Percentiles rank a stretch among this genome's conserved stretches.
These are phyloP conservation scores for Yarrowia yakushimensis DNA, from an alignment of 805 yeast species.

Conservation along the genomic window DNA sequence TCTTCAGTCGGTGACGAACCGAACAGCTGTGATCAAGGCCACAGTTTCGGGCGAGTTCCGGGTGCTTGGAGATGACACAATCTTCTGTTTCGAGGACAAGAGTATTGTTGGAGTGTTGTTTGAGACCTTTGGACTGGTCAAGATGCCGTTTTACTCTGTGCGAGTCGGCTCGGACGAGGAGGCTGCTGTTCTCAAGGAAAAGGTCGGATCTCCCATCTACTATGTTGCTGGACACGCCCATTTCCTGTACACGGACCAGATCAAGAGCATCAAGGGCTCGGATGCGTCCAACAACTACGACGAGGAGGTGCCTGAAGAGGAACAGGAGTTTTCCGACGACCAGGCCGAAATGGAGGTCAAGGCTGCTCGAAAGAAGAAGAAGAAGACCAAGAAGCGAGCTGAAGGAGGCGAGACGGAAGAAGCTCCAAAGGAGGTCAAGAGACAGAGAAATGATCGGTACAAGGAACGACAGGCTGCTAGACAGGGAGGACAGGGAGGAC, in stretches of 20 bases:
- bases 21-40: constrained; percentile 69
- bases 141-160: constrained; percentile 76
- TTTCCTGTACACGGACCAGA: constrained; percentile 69
- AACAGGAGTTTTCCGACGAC: constrained; percentile 93
- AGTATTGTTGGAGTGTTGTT: constrained; percentile 69
- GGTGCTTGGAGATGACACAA: constrained; percentile 68
- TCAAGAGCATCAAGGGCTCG: constrained; percentile 72
- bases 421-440: background rate
- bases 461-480: background rate
- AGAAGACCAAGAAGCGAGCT: constrained; percentile 43
- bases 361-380: constrained; percentile 58
- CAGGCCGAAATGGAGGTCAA: constrained; percentile 77
- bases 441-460: background rate
- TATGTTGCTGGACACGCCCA: constrained; percentile 80
- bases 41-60: constrained; percentile 76
- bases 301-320: constrained; percentile 89
- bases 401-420: constrained; percentile 26
- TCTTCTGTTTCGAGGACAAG: constrained; percentile 72
- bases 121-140: constrained; percentile 87
- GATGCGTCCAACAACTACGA: constrained; percentile 95
- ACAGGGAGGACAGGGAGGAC: background rate
- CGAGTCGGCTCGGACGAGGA: constrained; percentile 55
- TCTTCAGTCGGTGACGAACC: constrained; percentile 65
- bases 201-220: constrained; percentile 56
- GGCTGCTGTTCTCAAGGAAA: constrained; percentile 45